Conservation (phyloP, 208 protist species). For the Blechomonas ayalai region DNA sequence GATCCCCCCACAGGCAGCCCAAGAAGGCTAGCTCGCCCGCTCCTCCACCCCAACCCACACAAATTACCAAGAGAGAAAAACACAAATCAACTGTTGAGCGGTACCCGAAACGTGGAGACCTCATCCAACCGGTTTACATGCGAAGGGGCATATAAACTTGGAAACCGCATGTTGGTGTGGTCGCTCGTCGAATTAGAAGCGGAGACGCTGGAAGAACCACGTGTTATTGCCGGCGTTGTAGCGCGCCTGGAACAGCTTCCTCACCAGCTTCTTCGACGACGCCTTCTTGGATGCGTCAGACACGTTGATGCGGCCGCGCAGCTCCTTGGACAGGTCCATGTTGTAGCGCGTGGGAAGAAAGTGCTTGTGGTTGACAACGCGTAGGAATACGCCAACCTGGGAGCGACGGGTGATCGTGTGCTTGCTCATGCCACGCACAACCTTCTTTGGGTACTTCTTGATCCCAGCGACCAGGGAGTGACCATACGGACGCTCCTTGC, state of each 20-base stretch:
- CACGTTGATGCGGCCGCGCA: slow-evolving; percentile 89
- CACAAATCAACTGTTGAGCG: too few relatives aligned
- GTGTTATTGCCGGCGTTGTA: slow-evolving; percentile 96
- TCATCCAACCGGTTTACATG: too few relatives aligned
- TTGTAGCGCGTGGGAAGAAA: slow-evolving; percentile 97
- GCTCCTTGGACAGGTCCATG: slow-evolving; percentile 88
- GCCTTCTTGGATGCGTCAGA: slow-evolving; percentile 87
- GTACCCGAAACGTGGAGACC: too few relatives aligned
- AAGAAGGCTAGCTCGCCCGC: background rate
- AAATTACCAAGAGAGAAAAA: slow-evolving; percentile 5
- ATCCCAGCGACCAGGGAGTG: slow-evolving; percentile 95
- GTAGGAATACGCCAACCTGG: slow-evolving; percentile 94
- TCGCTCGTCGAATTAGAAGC: too few relatives aligned
- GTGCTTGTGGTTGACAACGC: slow-evolving; percentile 98
- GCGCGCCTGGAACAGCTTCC: slow-evolving; percentile 90
- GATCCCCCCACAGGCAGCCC: too few relatives aligned
- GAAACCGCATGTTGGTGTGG: too few relatives aligned
- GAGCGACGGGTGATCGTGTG: slow-evolving; percentile 90
- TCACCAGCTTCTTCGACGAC: slow-evolving; percentile 74
- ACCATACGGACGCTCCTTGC: slow-evolving; percentile 92
- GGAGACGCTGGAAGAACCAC: slow-evolving; percentile 98
- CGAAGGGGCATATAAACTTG: too few relatives aligned
- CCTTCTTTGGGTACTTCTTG: slow-evolving; percentile 93
- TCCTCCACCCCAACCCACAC: background rate
- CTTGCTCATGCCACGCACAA: slow-evolving; percentile 93